phyloP scores from a whole-genome alignment of 805 yeast genomes.

The Saccharomycopsis javanensis region DNA sequence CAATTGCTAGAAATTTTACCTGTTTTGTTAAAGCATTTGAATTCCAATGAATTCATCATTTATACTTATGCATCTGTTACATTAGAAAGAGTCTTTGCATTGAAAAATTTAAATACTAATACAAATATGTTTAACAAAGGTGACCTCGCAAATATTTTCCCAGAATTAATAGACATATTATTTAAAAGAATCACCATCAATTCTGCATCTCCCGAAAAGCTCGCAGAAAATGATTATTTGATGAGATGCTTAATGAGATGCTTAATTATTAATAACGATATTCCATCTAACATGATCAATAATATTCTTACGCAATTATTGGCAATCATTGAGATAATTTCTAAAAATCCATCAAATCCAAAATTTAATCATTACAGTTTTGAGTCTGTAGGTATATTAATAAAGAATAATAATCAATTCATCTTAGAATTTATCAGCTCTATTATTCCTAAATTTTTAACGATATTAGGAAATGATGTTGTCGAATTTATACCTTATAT shows the following conservation, averaged over 20 bases:
- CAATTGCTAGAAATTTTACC: constrained; percentile 78
- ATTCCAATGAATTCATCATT: constrained; percentile 63
- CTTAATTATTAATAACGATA: constrained; percentile 53
- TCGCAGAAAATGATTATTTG: constrained; percentile 90
- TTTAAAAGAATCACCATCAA: constrained; percentile 56
- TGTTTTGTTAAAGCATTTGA: constrained; percentile 59
- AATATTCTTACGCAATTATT: constrained; percentile 52
- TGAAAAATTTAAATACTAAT: constrained; percentile 38
- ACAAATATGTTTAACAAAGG: constrained; percentile 47
- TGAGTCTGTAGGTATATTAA: constrained; percentile 73
- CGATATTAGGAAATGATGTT: constrained; percentile 69
- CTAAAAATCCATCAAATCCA: constrained; percentile 93
- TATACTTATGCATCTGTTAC: constrained; percentile 92
- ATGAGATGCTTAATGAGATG: constrained; percentile 86
- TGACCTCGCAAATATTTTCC: constrained; percentile 59
- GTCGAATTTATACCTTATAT: constrained; percentile 92
- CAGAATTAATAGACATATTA: constrained; percentile 53
- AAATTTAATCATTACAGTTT: constrained; percentile 83
- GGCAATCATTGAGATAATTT: constrained; percentile 56
- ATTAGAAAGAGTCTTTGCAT: constrained; percentile 75
- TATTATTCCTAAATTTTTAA: constrained; percentile 58
- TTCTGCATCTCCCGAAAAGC: constrained; percentile 67
- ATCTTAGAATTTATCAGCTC: constrained; percentile 36
- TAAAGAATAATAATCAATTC: constrained; percentile 35
- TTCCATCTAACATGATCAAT: constrained; percentile 27